Evolutionary conservation across 495 filamentous ascomycete genomes (phyloP).

Genomic region (Xylaria longipes): DNA sequence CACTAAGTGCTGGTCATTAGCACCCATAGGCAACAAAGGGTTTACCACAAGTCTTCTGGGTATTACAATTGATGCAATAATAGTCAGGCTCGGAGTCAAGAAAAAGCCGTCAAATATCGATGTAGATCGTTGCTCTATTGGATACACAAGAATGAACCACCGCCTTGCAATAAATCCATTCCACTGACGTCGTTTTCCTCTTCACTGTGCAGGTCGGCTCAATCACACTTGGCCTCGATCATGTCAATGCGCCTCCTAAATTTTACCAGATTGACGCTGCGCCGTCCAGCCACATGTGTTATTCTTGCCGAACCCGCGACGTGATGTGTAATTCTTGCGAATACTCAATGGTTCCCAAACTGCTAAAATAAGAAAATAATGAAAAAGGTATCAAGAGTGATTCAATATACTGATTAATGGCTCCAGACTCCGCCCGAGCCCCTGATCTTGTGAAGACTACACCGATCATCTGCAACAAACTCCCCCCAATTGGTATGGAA

Average conservation of each 20-base stretch:
- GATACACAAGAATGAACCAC: conserved; percentile 36
- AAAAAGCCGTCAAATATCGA: conserved; percentile 21
- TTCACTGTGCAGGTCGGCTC: conserved; percentile 12
- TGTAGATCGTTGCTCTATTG: conserved; percentile 37
- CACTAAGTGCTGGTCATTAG: too few relatives aligned
- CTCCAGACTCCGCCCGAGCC: conserved; percentile 23
- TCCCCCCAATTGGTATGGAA: neutral
- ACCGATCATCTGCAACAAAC: conserved; percentile 14
- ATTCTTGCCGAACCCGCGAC: conserved; percentile 19
- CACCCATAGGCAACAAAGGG: neutral
- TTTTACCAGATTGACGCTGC: conserved; percentile 10
- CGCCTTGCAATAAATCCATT: conserved; percentile 30
- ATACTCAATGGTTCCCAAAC: neutral
- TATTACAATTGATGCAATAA: neutral
- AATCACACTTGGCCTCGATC: conserved; percentile 13
- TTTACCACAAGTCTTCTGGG: neutral
- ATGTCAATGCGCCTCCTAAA: conserved; percentile 3
- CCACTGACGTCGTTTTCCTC: conserved; percentile 23
- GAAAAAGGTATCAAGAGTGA: conserved; percentile 25
- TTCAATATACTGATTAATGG: conserved; percentile 29
- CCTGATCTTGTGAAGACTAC: conserved; percentile 4
- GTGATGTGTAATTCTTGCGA: conserved; percentile 9
- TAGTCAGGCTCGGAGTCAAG: neutral
- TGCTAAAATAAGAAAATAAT: conserved; percentile 8
- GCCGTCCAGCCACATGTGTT: neutral